Evolutionary conservation across 2,329 filamentous ascomycete genomes (phyloP), one percentile per base, ranked within the genome.

Genomic region (Septoria petroselini): DNA sequence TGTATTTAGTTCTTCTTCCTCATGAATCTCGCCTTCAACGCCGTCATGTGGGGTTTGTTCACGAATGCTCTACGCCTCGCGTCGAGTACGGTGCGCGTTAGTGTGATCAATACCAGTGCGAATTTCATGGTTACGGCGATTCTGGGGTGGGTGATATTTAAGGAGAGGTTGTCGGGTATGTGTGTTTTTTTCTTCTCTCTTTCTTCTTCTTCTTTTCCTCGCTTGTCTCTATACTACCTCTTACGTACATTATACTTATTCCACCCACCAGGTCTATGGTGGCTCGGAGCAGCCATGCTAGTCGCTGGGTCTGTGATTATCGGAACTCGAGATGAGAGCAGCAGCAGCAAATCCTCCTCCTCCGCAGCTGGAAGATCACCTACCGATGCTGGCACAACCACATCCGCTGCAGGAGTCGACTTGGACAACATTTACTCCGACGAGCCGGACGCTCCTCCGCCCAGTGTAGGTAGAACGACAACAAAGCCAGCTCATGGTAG

Each of bases 11-110:
- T 78, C 34, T 91, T 91, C 74, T 91, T 91, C 62, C 78, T 73
- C 1, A 76, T 91, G 9, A 91, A 90, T 62, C 75, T 90, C 37
- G 68, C 78, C 43, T 90, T 89, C 69, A 89, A 90, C 63, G 85
- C 80, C 44, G 74, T 88, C 69, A 91, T 91, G 87, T 91, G 87
- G 87, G 82, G 84, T 0, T 78, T 91, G 40, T 91, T 91, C 72
- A 91, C 87, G 5, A 79, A 81, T 41, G 87, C 87, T 44, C 78
- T 91, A n/a, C 82, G 86, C 0, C 77, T 80, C 14, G 85, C 86
- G 11, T 78, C 80, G 50, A 89, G 85, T 1, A 89, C 87, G 7
- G 88, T 87, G 0, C 85, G 88, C 63, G 87, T 91, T 41, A 85
- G 82, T 58, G 85, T 91, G 65, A 82, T 91, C 68, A 91, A 91